phyloP scores from a whole-genome alignment of 2,329 filamentous ascomycete species.

The Colletotrichum gigasporum region DNA sequence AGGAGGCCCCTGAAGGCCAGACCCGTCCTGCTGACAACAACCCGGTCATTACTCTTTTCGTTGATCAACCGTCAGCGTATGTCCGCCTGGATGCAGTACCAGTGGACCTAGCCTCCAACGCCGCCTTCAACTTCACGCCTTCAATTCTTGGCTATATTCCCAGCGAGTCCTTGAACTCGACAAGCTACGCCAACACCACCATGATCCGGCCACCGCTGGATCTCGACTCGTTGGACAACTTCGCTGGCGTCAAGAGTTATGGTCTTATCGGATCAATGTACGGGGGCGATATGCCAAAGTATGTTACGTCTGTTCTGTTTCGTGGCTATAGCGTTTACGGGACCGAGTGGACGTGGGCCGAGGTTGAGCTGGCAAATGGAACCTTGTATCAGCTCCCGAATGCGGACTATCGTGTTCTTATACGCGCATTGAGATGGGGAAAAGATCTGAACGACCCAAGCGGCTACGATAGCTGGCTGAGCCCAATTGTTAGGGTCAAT shows the following conservation, averaged over 20 bases:
- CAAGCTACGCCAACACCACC: neutral
- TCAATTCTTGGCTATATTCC: conserved; percentile 2
- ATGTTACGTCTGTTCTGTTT: neutral
- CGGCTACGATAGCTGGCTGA: conserved; percentile 27
- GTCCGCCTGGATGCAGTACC: conserved; percentile 15
- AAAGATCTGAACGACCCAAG: neutral
- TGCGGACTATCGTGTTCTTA: conserved; percentile 22
- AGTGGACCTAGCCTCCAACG: conserved; percentile 10
- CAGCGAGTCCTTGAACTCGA: neutral
- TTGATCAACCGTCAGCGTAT: conserved; percentile 16
- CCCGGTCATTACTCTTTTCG: neutral
- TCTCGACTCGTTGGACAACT: conserved; percentile 8
- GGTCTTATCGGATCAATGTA: conserved; percentile 14
- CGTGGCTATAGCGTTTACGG: conserved; percentile 19
- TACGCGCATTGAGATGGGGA: conserved; percentile 14
- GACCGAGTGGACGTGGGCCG: conserved; percentile 16
- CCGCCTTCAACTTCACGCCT: conserved; percentile 12
- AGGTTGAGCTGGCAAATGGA: conserved; percentile 19
- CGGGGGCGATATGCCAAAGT: conserved; percentile 11
- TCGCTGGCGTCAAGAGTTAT: conserved; percentile 17
- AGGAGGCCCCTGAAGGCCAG: neutral
- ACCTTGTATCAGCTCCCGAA: conserved; percentile 23
- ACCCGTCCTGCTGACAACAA: conserved; percentile 1
- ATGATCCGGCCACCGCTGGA: neutral
- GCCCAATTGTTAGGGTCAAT: conserved; percentile 16